These are phyloP conservation scores for Aaosphaeria arxii DNA, from an alignment of 2,329 filamentous ascomycete genomes.

Conservation along the genomic window DNA sequence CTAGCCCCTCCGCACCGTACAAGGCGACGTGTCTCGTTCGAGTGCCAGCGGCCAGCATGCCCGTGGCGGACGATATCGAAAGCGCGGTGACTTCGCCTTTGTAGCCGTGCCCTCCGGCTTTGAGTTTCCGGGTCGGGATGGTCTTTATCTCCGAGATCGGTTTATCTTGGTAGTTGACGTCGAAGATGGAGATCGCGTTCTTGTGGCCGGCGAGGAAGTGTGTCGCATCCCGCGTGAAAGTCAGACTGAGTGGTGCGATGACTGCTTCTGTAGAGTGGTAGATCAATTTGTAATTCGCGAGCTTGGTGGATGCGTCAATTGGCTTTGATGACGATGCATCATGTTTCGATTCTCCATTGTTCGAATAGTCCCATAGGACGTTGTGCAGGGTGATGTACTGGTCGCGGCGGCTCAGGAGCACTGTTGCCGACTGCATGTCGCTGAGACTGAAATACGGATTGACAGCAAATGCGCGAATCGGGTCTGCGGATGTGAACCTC, in stretches of 20 bases:
- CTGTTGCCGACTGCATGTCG: conserved; percentile 48
- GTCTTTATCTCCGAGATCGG: conserved; percentile 44
- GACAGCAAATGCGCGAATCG: conserved; percentile 52
- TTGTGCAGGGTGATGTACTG: conserved; percentile 58
- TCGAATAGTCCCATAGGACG: conserved; percentile 44
- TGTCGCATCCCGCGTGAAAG: conserved; percentile 49
- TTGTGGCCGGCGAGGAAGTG: conserved; percentile 58
- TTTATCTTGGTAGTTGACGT: conserved; percentile 47
- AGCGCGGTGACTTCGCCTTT: conserved; percentile 56
- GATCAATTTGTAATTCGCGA: conserved; percentile 56
- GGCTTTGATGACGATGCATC: conserved; percentile 12
- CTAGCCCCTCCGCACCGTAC: conserved; percentile 50
- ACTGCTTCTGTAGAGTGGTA: conserved; percentile 56
- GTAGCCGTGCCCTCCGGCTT: conserved; percentile 40
- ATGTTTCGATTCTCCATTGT: conserved; percentile 1
- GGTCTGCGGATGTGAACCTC: conserved; percentile 44
- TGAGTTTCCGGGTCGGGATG: conserved; percentile 40
- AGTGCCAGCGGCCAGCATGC: conserved; percentile 56
- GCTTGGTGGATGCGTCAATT: conserved; percentile 18
- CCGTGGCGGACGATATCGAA: conserved; percentile 42
- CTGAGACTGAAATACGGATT: conserved; percentile 56
- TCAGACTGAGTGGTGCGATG: conserved; percentile 53
- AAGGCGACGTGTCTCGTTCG: conserved; percentile 55
- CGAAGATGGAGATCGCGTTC: conserved; percentile 55
- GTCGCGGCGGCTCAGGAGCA: conserved; percentile 52